Evolutionary conservation across 1,284 basidiomycete species (phyloP), one percentile per base, ranked within the genome.

Genomic region (Neonothopanus nambi): DNA sequence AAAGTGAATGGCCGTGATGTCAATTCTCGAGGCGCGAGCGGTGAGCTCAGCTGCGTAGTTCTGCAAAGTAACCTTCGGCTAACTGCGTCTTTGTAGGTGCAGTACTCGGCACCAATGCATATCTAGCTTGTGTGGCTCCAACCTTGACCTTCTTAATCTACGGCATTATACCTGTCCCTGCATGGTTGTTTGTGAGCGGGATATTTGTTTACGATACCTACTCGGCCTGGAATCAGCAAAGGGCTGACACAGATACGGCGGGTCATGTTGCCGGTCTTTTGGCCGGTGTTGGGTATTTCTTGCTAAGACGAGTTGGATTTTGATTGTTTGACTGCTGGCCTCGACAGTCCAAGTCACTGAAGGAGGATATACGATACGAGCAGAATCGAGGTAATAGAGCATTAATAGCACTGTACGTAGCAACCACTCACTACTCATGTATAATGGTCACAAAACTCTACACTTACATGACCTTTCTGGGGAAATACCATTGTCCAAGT

Each of bases 261-360:
- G 92, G 87, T 3, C 93, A 95, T 67, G 74, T 94, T 5, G 91
- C 87, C 0, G 93, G 93, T 3, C 71, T 93, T 15, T 58, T 90
- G 1, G 78, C 84, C 42, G 93, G 93, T 15, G 68, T 87, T 24
- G 79, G 69, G 4, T 91, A 85, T 60, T 91, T 70, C 61, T 35
- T 81, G 18, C 57, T 64, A 6, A 68, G 67, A 45, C 65, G 73
- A 41, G 70, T 70, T 54, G 64, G 71, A 42, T 51, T 73, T 21
- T 66, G 73, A 46, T 71, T 28, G 11, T 11, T 5, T 28, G 26
- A 11, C n/a, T 28, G 26, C 11, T 28, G n/a, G n/a, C n/a, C n/a
- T n/a, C n/a, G n/a, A n/a, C n/a, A n/a, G n/a, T n/a, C n/a, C n/a
- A n/a, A n/a, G n/a, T n/a, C n/a, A n/a, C n/a, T n/a, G n/a, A n/a